Evolutionary conservation across 2,329 filamentous ascomycete genomes (phyloP).

Genomic region (Microsporum canis): DNA sequence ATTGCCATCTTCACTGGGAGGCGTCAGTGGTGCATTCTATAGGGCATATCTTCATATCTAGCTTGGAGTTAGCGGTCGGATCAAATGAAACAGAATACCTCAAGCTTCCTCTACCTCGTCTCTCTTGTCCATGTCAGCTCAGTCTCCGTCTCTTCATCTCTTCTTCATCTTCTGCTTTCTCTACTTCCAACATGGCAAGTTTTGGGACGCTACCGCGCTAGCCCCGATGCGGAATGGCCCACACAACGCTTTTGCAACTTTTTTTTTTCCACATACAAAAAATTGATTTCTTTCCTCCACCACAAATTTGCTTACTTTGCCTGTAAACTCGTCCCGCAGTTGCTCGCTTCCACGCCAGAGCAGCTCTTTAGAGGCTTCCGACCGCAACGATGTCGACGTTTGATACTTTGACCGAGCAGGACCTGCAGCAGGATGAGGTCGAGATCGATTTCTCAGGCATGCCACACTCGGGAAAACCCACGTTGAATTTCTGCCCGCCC

Average conservation of each 20-base stretch:
- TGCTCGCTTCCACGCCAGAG: not conserved
- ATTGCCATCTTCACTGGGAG: not conserved
- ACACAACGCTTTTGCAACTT: not conserved
- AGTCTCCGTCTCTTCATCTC: not conserved
- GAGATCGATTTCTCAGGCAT: slow-evolving; percentile 78
- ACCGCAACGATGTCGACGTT: slow-evolving; percentile 38
- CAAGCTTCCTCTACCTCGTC: not conserved
- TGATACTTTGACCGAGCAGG: slow-evolving; percentile 81
- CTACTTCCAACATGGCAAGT: not conserved
- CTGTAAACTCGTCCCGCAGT: not conserved
- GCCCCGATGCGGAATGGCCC: slow-evolving; percentile 2
- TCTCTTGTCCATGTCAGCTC: not conserved
- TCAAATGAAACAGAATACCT: not conserved
- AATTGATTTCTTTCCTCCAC: slow-evolving; percentile 1
- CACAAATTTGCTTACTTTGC: not conserved
- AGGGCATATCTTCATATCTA: not conserved
- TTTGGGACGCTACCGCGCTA: not conserved
- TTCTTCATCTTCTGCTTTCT: not conserved
- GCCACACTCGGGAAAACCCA: slow-evolving; percentile 16
- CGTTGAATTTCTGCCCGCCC: slow-evolving; percentile 9
- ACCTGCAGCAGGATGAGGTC: slow-evolving; percentile 81
- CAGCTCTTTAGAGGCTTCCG: not conserved
- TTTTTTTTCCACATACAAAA: slow-evolving; percentile 5
- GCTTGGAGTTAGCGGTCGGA: not conserved
- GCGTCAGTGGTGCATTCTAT: slow-evolving; percentile 1